Evolutionary conservation across 2,329 filamentous ascomycete genomes (phyloP).

Genomic region (Zymoseptoria brevis): DNA sequence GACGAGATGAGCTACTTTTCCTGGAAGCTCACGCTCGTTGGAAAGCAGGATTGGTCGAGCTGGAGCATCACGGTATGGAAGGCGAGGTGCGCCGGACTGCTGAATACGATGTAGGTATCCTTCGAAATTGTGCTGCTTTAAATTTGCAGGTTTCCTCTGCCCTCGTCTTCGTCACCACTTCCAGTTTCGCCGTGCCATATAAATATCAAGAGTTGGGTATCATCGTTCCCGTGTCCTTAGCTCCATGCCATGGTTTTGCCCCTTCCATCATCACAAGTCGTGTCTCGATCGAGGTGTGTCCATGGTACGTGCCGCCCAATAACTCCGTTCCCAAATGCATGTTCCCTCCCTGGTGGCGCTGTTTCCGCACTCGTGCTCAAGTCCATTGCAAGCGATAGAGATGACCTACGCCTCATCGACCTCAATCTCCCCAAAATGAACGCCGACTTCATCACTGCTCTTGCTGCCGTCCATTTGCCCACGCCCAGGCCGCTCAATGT

Average conservation of each 20-base stretch:
- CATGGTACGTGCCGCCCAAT: not conserved
- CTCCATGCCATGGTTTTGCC: not conserved
- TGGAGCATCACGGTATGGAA: no score
- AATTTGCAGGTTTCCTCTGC: no score
- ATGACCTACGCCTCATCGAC: not conserved
- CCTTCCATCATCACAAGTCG: not conserved
- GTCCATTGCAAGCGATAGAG: not conserved
- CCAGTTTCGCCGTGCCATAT: not conserved
- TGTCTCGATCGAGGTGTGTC: no score
- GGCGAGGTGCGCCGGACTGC: no score
- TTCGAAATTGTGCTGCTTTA: no score
- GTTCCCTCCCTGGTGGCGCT: not conserved
- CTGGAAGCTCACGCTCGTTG: no score
- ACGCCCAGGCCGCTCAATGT: not conserved
- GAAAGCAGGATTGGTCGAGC: no score
- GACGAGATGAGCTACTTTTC: no score
- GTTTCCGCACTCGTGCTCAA: not conserved
- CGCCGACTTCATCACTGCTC: not conserved
- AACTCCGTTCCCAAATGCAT: not conserved
- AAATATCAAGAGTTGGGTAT: not conserved
- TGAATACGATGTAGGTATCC: no score
- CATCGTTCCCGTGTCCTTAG: not conserved
- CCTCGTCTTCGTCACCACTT: not conserved
- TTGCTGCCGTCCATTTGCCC: not conserved
- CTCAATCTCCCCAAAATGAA: not conserved